These are phyloP conservation scores for Neofusicoccum parvum DNA, from an alignment of 2,329 filamentous ascomycete species.

Conservation along the genomic window DNA sequence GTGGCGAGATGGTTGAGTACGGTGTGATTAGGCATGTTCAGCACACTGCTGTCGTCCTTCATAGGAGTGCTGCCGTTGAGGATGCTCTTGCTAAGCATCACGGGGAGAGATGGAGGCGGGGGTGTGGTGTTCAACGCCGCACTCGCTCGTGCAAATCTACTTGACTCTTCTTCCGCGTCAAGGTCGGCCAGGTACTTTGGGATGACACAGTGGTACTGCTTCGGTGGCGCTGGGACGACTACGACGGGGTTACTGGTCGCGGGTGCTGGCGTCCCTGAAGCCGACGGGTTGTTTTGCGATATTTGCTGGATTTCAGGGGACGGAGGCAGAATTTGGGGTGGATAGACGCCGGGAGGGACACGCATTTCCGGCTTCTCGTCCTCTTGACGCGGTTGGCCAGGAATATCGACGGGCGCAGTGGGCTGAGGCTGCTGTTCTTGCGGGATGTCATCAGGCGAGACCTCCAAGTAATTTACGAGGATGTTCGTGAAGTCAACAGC, in stretches of 20 bases:
- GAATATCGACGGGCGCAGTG: constrained; percentile 31
- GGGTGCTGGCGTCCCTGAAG: constrained; percentile 33
- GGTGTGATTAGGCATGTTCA: constrained; percentile 96
- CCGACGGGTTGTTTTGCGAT: constrained; percentile 23
- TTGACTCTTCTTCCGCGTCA: constrained; percentile 79
- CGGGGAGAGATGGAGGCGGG: constrained; percentile 79
- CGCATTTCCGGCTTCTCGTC: constrained; percentile 25
- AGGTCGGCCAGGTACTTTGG: constrained; percentile 85
- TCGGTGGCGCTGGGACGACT: constrained; percentile 44
- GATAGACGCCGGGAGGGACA: constrained; percentile 37
- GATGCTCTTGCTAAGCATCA: constrained; percentile 92
- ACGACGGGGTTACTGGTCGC: constrained; percentile 25
- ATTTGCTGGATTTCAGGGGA: constrained; percentile 31
- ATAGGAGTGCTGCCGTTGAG: constrained; percentile 87
- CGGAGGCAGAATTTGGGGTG: constrained; percentile 45
- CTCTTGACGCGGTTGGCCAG: constrained; percentile 20
- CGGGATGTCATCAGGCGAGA: constrained; percentile 72
- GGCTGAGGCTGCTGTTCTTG: constrained; percentile 24
- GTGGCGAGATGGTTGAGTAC: constrained; percentile 95
- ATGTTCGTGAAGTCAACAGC: constrained; percentile 98
- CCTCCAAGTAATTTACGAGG: constrained; percentile 96
- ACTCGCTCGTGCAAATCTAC: constrained; percentile 72
- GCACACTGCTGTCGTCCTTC: constrained; percentile 96
- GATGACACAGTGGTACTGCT: constrained; percentile 71
- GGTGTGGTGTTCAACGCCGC: constrained; percentile 77